Percentiles rank a stretch among this genome's conserved stretches.
Conservation (phyloP, 1,284 basidiomycete genomes). For the Microbotryomycetes sp. region DNA sequence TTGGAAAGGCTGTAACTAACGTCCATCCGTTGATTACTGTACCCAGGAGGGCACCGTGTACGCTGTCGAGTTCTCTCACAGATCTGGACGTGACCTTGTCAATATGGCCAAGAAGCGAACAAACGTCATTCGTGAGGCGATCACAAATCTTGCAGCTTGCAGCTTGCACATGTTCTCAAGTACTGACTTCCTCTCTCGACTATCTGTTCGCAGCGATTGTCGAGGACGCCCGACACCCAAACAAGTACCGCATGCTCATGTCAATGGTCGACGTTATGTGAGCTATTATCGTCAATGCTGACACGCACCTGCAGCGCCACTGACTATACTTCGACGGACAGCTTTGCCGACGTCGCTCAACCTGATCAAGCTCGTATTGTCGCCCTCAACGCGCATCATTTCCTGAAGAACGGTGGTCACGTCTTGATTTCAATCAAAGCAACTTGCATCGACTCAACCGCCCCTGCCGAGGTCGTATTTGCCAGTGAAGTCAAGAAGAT, state of each 20-base stretch:
- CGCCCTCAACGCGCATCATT: conserved; percentile 85
- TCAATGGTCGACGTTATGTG: conserved; percentile 82
- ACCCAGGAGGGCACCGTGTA: conserved; percentile 86
- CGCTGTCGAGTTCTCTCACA: conserved; percentile 95
- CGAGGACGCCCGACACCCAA: conserved; percentile 91
- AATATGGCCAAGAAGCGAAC: conserved; percentile 99
- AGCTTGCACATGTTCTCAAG: neutral
- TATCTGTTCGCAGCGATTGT: conserved; percentile 65
- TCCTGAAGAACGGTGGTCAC: conserved; percentile 92
- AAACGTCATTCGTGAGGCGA: conserved; percentile 85
- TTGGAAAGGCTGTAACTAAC: neutral
- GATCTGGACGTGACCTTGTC: conserved; percentile 94
- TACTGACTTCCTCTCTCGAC: neutral
- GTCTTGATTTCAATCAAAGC: conserved; percentile 98
- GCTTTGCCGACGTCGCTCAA: conserved; percentile 94
- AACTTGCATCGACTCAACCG: conserved; percentile 96
- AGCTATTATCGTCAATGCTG: conserved; percentile 35
- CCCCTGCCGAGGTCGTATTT: conserved; percentile 82
- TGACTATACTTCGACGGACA: conserved; percentile 37
- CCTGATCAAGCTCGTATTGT: conserved; percentile 94
- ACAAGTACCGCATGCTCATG: conserved; percentile 91
- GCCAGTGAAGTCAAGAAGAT: conserved; percentile 81
- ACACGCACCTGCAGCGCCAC: conserved; percentile 40
- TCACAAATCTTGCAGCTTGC: conserved; percentile 3
- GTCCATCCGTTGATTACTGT: neutral